These are phyloP conservation scores for Penicillium psychrosexuale DNA, from an alignment of 2,329 filamentous ascomycete genomes.

Conservation along the genomic window DNA sequence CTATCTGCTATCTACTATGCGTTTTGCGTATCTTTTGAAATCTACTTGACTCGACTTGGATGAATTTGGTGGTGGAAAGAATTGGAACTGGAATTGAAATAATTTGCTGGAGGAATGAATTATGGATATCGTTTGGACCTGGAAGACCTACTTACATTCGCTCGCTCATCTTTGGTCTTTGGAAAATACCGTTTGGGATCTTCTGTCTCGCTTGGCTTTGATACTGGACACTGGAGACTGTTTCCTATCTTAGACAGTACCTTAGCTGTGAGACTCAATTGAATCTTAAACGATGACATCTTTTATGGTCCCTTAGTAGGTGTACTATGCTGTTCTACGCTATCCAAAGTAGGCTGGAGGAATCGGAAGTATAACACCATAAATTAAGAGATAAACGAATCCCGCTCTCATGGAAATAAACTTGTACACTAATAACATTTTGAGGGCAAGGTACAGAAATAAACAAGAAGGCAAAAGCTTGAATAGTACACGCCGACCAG, in stretches of 20 bases:
- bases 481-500: constrained; percentile 2
- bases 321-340: neutral
- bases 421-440: neutral
- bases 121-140: neutral
- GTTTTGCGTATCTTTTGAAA: neutral
- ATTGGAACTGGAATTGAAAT: neutral
- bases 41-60: neutral
- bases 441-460: neutral
- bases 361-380: neutral
- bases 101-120: neutral
- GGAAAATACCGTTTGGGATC: neutral
- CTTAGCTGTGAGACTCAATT: neutral
- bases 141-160: neutral
- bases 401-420: neutral
- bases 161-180: neutral
- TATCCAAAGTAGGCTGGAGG: neutral
- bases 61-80: neutral
- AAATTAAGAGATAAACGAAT: neutral
- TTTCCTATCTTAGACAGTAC: neutral
- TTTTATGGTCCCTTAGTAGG: neutral
- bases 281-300: neutral
- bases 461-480: constrained; percentile 2
- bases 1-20: neutral
- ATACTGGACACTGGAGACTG: neutral
- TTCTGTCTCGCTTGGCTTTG: neutral